phyloP scores from a whole-genome alignment of 2,329 filamentous ascomycete genomes.

The Cryphonectria japonica region DNA sequence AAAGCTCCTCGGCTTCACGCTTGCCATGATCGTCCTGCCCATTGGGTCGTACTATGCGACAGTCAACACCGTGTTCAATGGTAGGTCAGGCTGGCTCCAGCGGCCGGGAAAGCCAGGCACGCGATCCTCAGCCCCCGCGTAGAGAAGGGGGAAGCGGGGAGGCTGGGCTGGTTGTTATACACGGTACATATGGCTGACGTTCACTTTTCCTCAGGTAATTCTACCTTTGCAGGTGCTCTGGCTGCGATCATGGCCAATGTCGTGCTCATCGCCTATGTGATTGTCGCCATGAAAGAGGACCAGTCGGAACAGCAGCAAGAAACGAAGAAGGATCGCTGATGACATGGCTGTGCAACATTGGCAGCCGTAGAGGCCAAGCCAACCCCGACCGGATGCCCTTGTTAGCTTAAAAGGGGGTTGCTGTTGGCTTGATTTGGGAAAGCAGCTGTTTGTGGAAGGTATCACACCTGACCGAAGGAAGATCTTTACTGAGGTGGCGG shows the following conservation, averaged over 20 bases:
- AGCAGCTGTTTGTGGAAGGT: not conserved
- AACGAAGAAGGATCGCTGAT: slow-evolving; percentile 53
- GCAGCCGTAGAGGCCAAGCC: not conserved
- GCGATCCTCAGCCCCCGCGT: not conserved
- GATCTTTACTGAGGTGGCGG: not conserved
- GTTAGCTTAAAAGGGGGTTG: not conserved
- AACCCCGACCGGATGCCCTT: not conserved
- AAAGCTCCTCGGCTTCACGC: slow-evolving; percentile 87
- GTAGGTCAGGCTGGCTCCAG: slow-evolving; percentile 50
- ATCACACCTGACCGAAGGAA: not conserved
- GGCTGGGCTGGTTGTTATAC: too few species aligned
- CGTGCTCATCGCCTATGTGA: slow-evolving; percentile 85
- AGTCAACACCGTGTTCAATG: slow-evolving; percentile 75
- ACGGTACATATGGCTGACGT: not conserved
- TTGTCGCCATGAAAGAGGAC: slow-evolving; percentile 92
- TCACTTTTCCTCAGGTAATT: slow-evolving; percentile 62
- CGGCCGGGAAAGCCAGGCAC: not conserved
- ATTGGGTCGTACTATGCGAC: slow-evolving; percentile 89
- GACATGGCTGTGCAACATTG: not conserved
- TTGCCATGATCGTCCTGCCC: slow-evolving; percentile 87
- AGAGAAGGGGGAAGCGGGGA: too few species aligned
- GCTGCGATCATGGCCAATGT: slow-evolving; percentile 91
- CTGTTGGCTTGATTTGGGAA: not conserved
- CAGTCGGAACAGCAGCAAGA: slow-evolving; percentile 51
- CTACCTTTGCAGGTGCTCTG: slow-evolving; percentile 81